Evolutionary conservation across 2,329 filamentous ascomycete species (phyloP), one percentile per base, ranked within the genome.

Genomic region (Ceratocystis lukuohia): DNA sequence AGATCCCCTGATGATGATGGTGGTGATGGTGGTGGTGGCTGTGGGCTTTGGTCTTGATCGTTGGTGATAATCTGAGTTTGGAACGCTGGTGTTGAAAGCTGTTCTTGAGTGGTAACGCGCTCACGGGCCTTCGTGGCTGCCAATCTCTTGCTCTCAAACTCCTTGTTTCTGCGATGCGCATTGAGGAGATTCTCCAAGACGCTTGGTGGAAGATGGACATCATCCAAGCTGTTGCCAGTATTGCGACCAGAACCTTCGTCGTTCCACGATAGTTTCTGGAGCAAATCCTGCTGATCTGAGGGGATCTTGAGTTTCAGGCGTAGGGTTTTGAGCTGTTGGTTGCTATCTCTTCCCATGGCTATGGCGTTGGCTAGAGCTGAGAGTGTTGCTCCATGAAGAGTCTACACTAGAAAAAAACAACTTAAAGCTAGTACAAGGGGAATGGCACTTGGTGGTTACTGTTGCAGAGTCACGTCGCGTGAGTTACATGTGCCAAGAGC

Each of bases 201-300:
- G 5, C n/a, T 25, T 17, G 44, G 8, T 7, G 66, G 66, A 5
- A 67, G 63, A 25, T 64, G 25, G 33, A 67, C 50, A 6, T 59
- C 66, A 8, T 67, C 66, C 5, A 65, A 48, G 22, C 30, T n/a
- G 10, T 28, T n/a, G 45, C 66, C 66, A 4, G 66, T 67, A 12
- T 28, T 45, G 6, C 33, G 56, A 12, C 8, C 48, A 2, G 57
- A 28, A 15, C 22, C 30, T 17, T 25, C 33, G 50, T 65, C 37
- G 48, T 67, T 25, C 53, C 62, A 65, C 2, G 62, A 15, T 8
- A 56, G n/a, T 15, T 44, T 33, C 37, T 67, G 22, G 3, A 67
- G 66, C 30, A 37, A n/a, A 15, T 41, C 22, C 15, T 62, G 56
- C 7, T 67, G 66, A 15, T 67, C 62, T 7, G 46, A 15, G 2